Base-by-base conservation (phyloP, 345 rosid species). In the Ceriops decandra region DNA sequence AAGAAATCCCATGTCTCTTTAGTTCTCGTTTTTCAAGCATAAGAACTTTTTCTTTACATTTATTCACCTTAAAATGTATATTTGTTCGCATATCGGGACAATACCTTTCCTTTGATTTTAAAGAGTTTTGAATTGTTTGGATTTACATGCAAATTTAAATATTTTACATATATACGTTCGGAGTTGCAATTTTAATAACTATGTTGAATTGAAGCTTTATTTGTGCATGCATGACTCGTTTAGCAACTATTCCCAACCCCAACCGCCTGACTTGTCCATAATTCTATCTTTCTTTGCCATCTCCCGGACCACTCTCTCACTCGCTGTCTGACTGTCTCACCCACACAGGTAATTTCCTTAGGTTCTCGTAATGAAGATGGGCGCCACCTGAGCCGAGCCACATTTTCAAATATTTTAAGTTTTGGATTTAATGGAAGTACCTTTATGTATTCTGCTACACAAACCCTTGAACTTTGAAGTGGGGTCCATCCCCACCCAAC, bases 171-270 rank as follows among this genome's bases (percentile, higher is more conserved):
- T 3, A 42, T 42, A 42, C 47, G 16, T 42, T 26, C 16, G n/a
- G 35, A 69, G 58, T 62, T 69, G 74, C 62, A 69, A 75, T 66
- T 22, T 72, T 64, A 62, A 72, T 64, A 74, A 56, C 42, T 42
- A 11, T 0, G 24, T 73, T 63, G 60, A 57, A 22, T 73, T 63
- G 56, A 57, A 31, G 80, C 75, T 73, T 73, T 72, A 64, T 72
- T 68, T 35, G 36, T 81, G 80, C 80, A 76, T 74, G 81, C 78
- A 75, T 58, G 67, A 74, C 75, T 71, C 71, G 74, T 76, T 74
- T 72, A 47, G 82, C 80, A 74, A 75, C 66, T 69, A 81, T 77
- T 75, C 82, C 69, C 66, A 67, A 38, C 74, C 70, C 80, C 80
- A 74, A 36, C 79, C 60, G 71, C 71, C 72, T 80, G 74, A 36